Base-by-base conservation (phyloP, 2,329 filamentous ascomycete species). In the Seiridium cupressi region DNA sequence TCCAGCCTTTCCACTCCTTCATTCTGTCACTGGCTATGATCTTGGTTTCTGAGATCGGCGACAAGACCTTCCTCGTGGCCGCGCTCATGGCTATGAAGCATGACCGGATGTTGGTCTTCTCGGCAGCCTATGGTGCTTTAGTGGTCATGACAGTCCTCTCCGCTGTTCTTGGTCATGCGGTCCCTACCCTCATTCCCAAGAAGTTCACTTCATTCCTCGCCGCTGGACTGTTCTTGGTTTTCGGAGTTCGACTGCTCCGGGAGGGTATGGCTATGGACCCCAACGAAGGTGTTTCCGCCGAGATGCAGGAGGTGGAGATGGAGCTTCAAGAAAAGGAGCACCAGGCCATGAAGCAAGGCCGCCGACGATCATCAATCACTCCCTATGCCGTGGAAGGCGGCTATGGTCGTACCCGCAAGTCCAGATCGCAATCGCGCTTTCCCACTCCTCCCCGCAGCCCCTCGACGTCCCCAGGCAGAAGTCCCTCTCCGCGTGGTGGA, bases 71-170 rank as follows among this genome's bases (percentile, higher is more conserved):
- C 80, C 84, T 99, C 48, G 92, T 99, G 31, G 95, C 95, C 5
- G 94, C 93, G 6, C 85, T 99, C 18, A 99, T 99, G 95, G 95
- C 95, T 10, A 99, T 99, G 95, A 95, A 97, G 73, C 94, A 99
- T 70, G 90, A 95, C 63, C 89, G 95, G 57, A 80, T 97, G 64
- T 84, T 98, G 10, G 95, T 99, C 63, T 99, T 99, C 77, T 91
- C 92, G 2, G 93, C 95, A 6, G 95, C 95, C n/a, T 94, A 97
- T 69, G 88, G 89, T 57, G 96, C 95, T 8, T 82, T 99, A 51
- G 86, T 97, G 61, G 85, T 91, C 72, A 99, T 99, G 95, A 99
- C 95, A 0, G 84, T 98, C 8, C 84, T 99, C 13, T 98, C 95
- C 1, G 95, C 95, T 7, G 82, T 98, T 5, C 83, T 98, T 3